Evolutionary conservation across 768 basidiomycete genomes (phyloP).

Genomic region (Tephrocybe sp.): DNA sequence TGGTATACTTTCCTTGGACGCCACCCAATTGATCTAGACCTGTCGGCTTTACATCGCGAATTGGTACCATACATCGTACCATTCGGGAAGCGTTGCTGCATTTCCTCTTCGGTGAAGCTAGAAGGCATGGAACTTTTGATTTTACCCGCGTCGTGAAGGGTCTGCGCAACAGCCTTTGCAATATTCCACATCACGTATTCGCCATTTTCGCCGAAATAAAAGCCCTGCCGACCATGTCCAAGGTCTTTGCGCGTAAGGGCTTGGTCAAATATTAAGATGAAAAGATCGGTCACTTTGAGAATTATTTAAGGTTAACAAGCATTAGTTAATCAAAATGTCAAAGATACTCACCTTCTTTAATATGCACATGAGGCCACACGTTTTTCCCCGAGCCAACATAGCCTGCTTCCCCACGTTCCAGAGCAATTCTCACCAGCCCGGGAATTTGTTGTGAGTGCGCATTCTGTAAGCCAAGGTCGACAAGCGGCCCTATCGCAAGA

Average conservation of each 20-base stretch:
- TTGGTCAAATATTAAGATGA: slow-evolving; percentile 40
- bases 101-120: slow-evolving; percentile 42
- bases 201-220: slow-evolving; percentile 51
- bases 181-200: slow-evolving; percentile 41
- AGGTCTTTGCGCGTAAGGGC: slow-evolving; percentile 28
- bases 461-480: slow-evolving; percentile 51
- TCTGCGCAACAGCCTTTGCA: slow-evolving; percentile 34
- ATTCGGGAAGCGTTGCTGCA: slow-evolving; percentile 35
- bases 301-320: neutral
- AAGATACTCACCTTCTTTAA: slow-evolving; percentile 13
- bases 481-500: slow-evolving; percentile 43
- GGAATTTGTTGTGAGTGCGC: slow-evolving; percentile 53
- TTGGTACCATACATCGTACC: slow-evolving; percentile 39
- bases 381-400: slow-evolving; percentile 54
- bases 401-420: slow-evolving; percentile 46
- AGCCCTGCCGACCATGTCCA: slow-evolving; percentile 44
- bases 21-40: slow-evolving; percentile 50
- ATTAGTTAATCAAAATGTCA: neutral
- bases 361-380: slow-evolving; percentile 53
- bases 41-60: slow-evolving; percentile 42
- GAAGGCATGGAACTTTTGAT: slow-evolving; percentile 39
- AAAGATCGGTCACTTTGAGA: slow-evolving; percentile 42
- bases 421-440: slow-evolving; percentile 34
- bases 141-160: slow-evolving; percentile 32
- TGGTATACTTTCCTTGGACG: slow-evolving; percentile 45